These are phyloP conservation scores for Penstemon barbatus DNA, from an alignment of 257 asterid species.

Conservation along the genomic window DNA sequence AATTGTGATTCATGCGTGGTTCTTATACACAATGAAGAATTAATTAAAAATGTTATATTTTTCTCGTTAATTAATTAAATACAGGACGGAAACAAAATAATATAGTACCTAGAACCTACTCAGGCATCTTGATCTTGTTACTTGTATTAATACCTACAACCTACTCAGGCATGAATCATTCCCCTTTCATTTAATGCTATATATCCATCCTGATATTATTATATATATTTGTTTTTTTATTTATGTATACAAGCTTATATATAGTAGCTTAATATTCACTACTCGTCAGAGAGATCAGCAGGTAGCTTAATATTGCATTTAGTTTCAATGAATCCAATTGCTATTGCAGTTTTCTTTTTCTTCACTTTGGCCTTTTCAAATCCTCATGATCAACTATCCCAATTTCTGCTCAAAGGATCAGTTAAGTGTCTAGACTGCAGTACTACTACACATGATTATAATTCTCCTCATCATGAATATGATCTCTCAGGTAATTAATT, in stretches of 20 bases:
- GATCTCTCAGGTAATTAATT: constrained; percentile 52
- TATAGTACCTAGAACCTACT: not conserved
- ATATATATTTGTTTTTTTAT: no score
- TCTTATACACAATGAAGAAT: no score
- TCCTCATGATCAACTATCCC: constrained; percentile 18
- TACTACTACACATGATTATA: not conserved
- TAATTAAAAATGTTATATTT: no score
- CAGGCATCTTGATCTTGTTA: not conserved
- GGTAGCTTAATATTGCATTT: no score
- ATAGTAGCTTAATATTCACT: no score
- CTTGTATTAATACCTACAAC: not conserved
- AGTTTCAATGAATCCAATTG: no score
- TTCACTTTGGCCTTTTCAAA: constrained; percentile 45
- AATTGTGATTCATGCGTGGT: no score
- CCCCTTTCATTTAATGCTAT: not conserved
- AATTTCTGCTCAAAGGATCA: constrained; percentile 50
- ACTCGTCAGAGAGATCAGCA: not conserved
- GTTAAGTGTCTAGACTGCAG: constrained; percentile 73
- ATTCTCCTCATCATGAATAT: no score
- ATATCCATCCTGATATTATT: no score
- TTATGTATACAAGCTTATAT: no score
- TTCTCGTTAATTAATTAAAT: no score
- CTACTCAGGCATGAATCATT: not conserved
- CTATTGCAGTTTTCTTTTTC: constrained; percentile 25
- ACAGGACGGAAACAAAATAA: not conserved